A percentile compares a stretch with the other conserved stretches of the same genome.
These are phyloP conservation scores for Talaromyces nanjingensis DNA, from an alignment of 495 filamentous ascomycete genomes.

Conservation along the genomic window DNA sequence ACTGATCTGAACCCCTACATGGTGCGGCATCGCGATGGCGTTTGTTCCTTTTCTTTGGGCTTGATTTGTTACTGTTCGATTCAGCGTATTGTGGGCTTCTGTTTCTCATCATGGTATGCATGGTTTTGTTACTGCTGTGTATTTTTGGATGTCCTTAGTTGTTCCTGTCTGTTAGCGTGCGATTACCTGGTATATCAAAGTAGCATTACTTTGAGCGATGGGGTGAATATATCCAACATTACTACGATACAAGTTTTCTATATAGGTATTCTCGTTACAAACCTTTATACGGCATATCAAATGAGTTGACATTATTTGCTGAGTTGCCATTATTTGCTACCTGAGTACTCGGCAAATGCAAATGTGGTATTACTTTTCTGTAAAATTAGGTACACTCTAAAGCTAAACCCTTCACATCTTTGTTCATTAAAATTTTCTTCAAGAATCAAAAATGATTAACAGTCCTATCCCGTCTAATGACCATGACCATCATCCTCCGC, in stretches of 20 bases:
- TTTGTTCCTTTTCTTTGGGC: not conserved
- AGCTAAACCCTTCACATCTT: not conserved
- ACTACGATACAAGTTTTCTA: too few relatives aligned
- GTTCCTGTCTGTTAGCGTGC: slow-evolving; percentile 15
- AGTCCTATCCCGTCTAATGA: slow-evolving; percentile 20
- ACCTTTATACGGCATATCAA: too few relatives aligned
- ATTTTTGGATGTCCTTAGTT: not conserved
- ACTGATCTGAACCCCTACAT: not conserved
- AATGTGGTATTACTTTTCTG: slow-evolving; percentile 4
- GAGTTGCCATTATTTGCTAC: too few relatives aligned
- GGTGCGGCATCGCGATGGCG: slow-evolving; percentile 6
- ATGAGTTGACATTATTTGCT: too few relatives aligned
- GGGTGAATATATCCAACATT: not conserved
- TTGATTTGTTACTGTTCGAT: not conserved
- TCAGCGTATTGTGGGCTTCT: slow-evolving; percentile 10
- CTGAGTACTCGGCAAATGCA: too few relatives aligned
- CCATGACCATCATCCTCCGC: slow-evolving; percentile 57
- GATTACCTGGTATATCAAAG: slow-evolving; percentile 5
- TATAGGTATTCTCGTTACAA: too few relatives aligned
- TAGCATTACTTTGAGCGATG: not conserved
- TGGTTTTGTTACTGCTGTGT: not conserved
- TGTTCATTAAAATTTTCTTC: not conserved
- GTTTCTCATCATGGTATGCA: slow-evolving; percentile 22
- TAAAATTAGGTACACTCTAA: slow-evolving; percentile 3
- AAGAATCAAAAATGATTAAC: not conserved